Base-by-base conservation (phyloP, 2,329 filamentous ascomycete genomes). In the Aspergillus calidoustus region DNA sequence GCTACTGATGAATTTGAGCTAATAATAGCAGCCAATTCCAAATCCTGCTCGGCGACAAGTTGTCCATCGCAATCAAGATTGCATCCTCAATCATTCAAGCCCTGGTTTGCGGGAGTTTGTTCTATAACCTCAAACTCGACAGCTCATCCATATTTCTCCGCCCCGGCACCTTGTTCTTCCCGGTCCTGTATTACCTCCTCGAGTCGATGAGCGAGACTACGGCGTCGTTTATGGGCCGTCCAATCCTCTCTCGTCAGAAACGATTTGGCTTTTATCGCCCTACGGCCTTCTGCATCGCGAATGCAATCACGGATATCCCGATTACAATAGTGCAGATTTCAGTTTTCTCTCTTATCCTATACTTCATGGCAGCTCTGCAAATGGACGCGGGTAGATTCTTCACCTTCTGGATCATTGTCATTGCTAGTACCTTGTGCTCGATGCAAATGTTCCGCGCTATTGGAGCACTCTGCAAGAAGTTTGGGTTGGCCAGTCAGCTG, bases 231-330 rank as follows among this genome's bases (percentile, higher is more conserved):
- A 80, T 84, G 66, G 83, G 83, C 3, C 84, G 88, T 54, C 87
- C 87, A 0, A 89, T 91, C 64, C 75, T 91, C 22, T 79, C 88
- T 19, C 89, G 89, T 68, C 88, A 90, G 72, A 89, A 89, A 69
- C 84, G 83, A 7, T 90, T 89, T 66, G 86, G 86, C 0, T 90
- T 90, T 73, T 89, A 89, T 64, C 84, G 83, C 13, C 86, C 86
- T 0, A 79, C 84, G 0, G 85, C 86, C 3, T 86, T 83, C 51
- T 84, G 84, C 19, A 80, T 86, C 41, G 84, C 84, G 3, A 83
- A 86, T 57, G 84, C 82, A 0, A 79, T 85, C 8, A 80, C 83
- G 15, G 84, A 88, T 64, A 71, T 87, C 0, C 85, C 86, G 0
- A 74, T 87, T 3, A 81, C 86, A 0, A 71, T 86, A 7, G 70